Percentiles rank a stretch among this genome's conserved stretches.
phyloP scores from a whole-genome alignment of 768 basidiomycete species.

The Pisolithus marmoratus region DNA sequence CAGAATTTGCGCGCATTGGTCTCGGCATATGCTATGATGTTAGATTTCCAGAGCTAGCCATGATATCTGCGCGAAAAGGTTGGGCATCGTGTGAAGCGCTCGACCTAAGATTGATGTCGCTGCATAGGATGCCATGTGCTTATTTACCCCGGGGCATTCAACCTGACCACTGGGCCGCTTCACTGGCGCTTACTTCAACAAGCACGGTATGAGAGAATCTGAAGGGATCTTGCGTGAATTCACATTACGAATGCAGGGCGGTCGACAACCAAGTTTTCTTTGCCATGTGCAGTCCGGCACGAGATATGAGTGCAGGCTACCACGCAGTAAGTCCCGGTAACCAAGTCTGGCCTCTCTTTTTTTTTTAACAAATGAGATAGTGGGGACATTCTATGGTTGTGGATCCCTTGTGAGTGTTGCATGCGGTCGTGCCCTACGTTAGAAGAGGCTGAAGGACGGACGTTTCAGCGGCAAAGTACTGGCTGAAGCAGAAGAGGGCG shows the following conservation, averaged over 20 bases:
- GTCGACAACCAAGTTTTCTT: slow-evolving; percentile 97
- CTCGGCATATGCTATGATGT: slow-evolving; percentile 97
- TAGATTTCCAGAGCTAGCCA: slow-evolving; percentile 89
- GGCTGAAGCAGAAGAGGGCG: slow-evolving; percentile 66
- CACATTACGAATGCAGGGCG: slow-evolving; percentile 49
- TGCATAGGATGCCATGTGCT: slow-evolving; percentile 74
- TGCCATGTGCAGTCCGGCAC: slow-evolving; percentile 92
- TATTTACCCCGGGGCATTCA: slow-evolving; percentile 94
- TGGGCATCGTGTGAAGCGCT: slow-evolving; percentile 6
- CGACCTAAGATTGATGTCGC: not conserved
- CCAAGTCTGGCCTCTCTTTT: not conserved
- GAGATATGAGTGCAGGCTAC: slow-evolving; percentile 75
- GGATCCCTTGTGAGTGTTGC: slow-evolving; percentile 69
- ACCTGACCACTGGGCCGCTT: slow-evolving; percentile 88
- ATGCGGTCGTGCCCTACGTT: not conserved
- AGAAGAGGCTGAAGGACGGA: slow-evolving; percentile 1
- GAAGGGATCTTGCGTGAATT: not conserved
- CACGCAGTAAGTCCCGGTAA: slow-evolving; percentile 61
- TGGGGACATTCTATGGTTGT: slow-evolving; percentile 90
- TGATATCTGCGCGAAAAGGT: slow-evolving; percentile 87
- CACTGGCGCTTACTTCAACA: slow-evolving; percentile 94
- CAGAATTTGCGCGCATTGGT: slow-evolving; percentile 96
- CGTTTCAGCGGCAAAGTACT: slow-evolving; percentile 64
- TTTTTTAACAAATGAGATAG: slow-evolving; percentile 31
- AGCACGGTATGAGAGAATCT: slow-evolving; percentile 47